Evolutionary conservation across 371 early-diverging fungal species (phyloP), one percentile per base, ranked within the genome.

Genomic region (Lichtheimia ornata): DNA sequence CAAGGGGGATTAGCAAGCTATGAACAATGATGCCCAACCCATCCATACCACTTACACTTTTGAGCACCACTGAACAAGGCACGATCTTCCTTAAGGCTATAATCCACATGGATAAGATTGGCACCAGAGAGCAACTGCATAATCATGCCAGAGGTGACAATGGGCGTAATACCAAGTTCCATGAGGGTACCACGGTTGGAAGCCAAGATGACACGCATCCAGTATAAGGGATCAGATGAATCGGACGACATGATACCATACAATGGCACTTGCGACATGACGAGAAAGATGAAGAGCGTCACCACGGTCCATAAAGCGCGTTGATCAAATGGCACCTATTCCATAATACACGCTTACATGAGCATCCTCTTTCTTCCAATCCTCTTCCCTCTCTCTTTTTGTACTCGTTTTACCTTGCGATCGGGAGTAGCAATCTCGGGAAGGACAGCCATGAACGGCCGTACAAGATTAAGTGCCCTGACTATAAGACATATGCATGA

Each of bases 151-250:
- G 99, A 97, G 20, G 99, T 98, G 54, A 99, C 91, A 71, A 99
- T 97, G 24, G 99, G 99, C 22, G 97, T 93, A 63, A 99, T 97
- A 77, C 99, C 99, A 69, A 99, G 85, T 84, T 99, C 99, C 98
- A 98, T 99, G 28, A 99, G 86, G 20, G 99, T 99, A 67, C 99
- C 99, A 72, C 99, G 89, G 86, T 98, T 99, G 44, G 97, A 95
- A 47, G 99, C 99, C 65, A 99, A 88, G 76, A 99, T 98, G 53
- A 95, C 96, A 80, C 99, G 94, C 89, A 99, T 90, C 98, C 99
- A 99, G 84, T 95, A 99, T 66, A 99, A 86, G 40, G 99, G 99
- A 82, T 98, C 98, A 43, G 96, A 92, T n/a, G 95, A 93, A 69
- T 98, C 97, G 7, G 92, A 93, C 44, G 97, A 96, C 91, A 97